Base-by-base conservation (phyloP, 192 early-diverging fungal species). In the Gaertneriomyces sp. region DNA sequence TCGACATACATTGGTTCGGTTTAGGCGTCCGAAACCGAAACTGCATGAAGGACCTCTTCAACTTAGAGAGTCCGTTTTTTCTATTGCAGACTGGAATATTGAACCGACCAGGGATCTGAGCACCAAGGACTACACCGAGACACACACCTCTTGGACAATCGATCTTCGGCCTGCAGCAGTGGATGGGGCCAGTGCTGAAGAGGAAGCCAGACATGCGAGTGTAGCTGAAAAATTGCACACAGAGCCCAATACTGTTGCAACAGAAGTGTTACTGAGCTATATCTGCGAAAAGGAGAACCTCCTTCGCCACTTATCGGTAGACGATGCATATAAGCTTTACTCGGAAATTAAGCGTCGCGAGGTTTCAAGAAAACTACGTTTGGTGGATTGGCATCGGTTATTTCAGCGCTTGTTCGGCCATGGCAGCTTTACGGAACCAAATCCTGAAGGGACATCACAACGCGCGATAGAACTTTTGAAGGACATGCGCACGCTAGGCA, bases 341-440 rank as follows among this genome's bases (percentile, higher is more conserved):
- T n/a, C 40, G 1, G 64, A 58, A 58, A 16, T 66, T 10, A 25
- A 14, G 20, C 33, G 10, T 0, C 53, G 42, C 6, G 42, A 45
- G 14, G 55, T 19, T 7, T 43, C 55, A 7, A 52, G 64, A 12
- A 14, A 59, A 14, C 42, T 66, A 7, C 53, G 44, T 8, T 17
- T 66, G 44, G 9, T 52, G 42, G 66, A 68, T 40, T 68, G 66
- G 66, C 66, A 60, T 50, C 66, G 66, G 17, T n/a, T 68, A 8
- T 42, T 58, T 19, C 55, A 60, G 42, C 56, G 45, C 38, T 17
- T 68, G 12, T 17, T 68, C 6, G 66, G 45, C 6, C 46, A 43
- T 12, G 42, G 41, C 14, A 55, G 57, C 14, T 68, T 68, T 46
- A 14, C 7, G 16, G 19, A 47, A 20, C 66, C 46, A 4, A 41